Percentiles rank a stretch among this genome's conserved stretches.
phyloP scores from a whole-genome alignment of 306 rosid genomes.

The Fragaria iinumae region DNA sequence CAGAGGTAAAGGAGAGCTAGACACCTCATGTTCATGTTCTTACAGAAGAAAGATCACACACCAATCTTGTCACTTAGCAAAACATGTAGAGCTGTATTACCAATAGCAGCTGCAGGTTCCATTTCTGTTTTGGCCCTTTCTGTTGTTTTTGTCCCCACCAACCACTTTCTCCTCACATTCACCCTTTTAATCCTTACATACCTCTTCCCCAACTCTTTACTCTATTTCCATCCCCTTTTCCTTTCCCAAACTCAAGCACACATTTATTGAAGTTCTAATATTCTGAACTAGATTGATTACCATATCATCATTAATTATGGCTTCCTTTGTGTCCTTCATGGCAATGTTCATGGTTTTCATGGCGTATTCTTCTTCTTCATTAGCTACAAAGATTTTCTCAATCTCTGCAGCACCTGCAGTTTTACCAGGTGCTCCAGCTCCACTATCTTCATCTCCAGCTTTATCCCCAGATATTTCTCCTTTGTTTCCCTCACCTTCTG shows the following conservation, averaged over 20 bases:
- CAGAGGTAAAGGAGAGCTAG: conserved; percentile 12
- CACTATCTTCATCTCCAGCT: conserved; percentile 29
- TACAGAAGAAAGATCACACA: conserved; percentile 17
- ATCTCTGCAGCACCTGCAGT: conserved; percentile 51
- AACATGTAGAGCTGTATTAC: conserved; percentile 28
- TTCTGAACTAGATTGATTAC: conserved; percentile 18
- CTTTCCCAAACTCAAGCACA: background rate
- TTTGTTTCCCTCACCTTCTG: conserved; percentile 48
- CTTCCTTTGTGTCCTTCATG: conserved; percentile 32
- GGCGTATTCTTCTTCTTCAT: conserved; percentile 23
- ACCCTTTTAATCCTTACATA: conserved; percentile 16
- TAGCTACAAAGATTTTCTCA: conserved; percentile 24
- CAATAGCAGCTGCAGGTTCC: conserved; percentile 9
- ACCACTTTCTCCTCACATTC: conserved; percentile 16
- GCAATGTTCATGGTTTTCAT: conserved; percentile 23
- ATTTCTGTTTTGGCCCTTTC: conserved; percentile 14
- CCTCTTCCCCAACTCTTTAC: background rate
- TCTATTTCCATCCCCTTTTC: background rate
- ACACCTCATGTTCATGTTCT: conserved; percentile 23
- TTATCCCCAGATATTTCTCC: conserved; percentile 52
- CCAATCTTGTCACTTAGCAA: conserved; percentile 27
- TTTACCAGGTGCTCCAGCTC: conserved; percentile 35
- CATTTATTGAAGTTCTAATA: conserved; percentile 20
- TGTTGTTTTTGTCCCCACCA: conserved; percentile 28
- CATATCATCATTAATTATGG: conserved; percentile 35